A percentile compares a stretch with the other conserved stretches of the same genome.
Conservation (phyloP, 768 basidiomycete genomes). For the Trametopsis cervina region DNA sequence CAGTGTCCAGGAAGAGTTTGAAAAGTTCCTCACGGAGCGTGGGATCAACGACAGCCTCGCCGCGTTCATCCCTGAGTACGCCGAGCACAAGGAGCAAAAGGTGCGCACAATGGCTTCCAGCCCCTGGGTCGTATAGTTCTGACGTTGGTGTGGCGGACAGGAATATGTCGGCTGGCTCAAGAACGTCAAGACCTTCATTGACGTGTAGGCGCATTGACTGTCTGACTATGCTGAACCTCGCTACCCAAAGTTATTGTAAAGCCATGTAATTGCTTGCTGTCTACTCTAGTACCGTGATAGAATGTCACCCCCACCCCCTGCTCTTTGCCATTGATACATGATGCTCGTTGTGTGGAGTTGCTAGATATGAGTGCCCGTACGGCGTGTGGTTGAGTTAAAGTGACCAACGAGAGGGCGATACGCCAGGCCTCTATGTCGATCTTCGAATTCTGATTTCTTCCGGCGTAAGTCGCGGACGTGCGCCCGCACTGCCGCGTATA, state of each 20-base stretch:
- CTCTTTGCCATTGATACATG: no score
- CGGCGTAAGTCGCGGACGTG: no score
- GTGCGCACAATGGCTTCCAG: constrained; percentile 33
- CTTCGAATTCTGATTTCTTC: no score
- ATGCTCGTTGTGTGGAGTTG: no score
- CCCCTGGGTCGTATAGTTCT: background rate
- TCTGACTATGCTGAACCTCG: background rate
- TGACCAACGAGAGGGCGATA: no score
- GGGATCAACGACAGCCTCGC: constrained; percentile 82
- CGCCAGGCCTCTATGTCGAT: no score
- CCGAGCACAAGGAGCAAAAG: constrained; percentile 89
- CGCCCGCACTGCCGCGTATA: no score
- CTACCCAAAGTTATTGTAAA: constrained; percentile 4
- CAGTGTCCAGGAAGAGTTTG: constrained; percentile 84
- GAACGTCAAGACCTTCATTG: constrained; percentile 77
- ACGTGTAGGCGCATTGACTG: constrained; percentile 25
- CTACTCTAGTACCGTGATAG: constrained; percentile 1
- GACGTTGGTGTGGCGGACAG: constrained; percentile 29
- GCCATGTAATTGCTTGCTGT: background rate
- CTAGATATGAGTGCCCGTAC: no score
- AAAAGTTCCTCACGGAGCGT: constrained; percentile 83
- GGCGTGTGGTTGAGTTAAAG: no score
- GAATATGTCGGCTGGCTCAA: constrained; percentile 90
- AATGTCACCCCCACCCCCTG: constrained; percentile 3
- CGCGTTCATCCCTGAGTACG: constrained; percentile 82